Conservation (phyloP, 441 rosid species). For the Corymbia citriodora region DNA sequence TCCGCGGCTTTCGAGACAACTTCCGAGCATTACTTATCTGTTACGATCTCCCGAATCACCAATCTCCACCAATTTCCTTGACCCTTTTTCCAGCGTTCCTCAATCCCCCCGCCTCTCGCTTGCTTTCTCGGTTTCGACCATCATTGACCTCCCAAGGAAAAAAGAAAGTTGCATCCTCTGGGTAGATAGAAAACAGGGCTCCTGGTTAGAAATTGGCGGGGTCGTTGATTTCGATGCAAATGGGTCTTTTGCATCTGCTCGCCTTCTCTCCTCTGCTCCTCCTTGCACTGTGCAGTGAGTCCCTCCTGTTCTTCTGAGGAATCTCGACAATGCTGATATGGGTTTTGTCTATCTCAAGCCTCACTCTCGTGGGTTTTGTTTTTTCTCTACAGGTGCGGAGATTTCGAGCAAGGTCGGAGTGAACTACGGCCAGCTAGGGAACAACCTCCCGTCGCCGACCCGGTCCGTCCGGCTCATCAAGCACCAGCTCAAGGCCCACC, state of each 20-base stretch:
- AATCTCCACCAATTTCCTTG: background rate
- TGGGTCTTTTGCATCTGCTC: constrained; percentile 24
- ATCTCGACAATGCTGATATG: background rate
- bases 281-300: constrained; percentile 35
- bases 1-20: background rate
- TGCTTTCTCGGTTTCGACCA: background rate
- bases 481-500: constrained; percentile 48
- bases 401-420: constrained; percentile 57
- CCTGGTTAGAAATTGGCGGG: background rate
- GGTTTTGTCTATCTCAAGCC: background rate
- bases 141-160: background rate
- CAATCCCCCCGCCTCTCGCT: background rate
- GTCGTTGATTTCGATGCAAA: constrained; percentile 1
- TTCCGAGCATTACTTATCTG: background rate
- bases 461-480: constrained; percentile 49
- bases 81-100: background rate
- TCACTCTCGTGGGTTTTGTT: background rate
- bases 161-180: background rate
- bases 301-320: background rate
- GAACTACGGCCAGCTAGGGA: constrained; percentile 78
- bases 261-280: constrained; percentile 26
- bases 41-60: background rate
- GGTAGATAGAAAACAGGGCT: background rate
- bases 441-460: constrained; percentile 67
- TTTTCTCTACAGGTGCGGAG: constrained; percentile 41